These are phyloP conservation scores for Stemphylium lycopersici DNA, from an alignment of 2,329 filamentous ascomycete genomes.

Conservation along the genomic window DNA sequence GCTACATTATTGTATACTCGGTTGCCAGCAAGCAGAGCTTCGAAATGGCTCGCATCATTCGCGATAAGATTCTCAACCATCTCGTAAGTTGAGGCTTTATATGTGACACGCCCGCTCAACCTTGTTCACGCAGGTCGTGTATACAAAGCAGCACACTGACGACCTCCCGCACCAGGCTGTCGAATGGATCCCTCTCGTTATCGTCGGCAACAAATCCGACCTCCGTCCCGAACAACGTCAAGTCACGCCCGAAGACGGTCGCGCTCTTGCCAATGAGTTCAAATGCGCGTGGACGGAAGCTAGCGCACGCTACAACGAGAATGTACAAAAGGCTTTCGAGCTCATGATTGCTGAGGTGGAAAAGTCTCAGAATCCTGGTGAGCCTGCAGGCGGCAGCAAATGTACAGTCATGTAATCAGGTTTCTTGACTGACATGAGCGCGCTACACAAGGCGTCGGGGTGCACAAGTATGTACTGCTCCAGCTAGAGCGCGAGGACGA, in stretches of 20 bases:
- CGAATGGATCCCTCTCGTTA: conserved; percentile 88
- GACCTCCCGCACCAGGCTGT: conserved; percentile 67
- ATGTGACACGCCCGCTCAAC: conserved; percentile 2
- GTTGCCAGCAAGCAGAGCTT: conserved; percentile 92
- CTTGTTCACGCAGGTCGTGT: not conserved
- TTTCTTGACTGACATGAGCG: conserved; percentile 27
- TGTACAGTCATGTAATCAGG: conserved; percentile 78
- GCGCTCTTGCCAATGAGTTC: conserved; percentile 82
- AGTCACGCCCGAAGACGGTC: conserved; percentile 83
- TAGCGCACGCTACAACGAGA: conserved; percentile 91
- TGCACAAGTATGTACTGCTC: conserved; percentile 3
- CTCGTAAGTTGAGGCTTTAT: conserved; percentile 64
- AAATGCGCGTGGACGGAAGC: conserved; percentile 95
- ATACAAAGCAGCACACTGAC: conserved; percentile 10
- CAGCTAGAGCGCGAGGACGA: conserved; percentile 3
- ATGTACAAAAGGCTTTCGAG: conserved; percentile 91
- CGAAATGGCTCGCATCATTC: conserved; percentile 95
- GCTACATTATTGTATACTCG: conserved; percentile 98
- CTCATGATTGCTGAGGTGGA: conserved; percentile 94
- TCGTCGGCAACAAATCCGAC: conserved; percentile 98
- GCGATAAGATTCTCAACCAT: conserved; percentile 97
- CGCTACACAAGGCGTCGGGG: conserved; percentile 12
- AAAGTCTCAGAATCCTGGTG: conserved; percentile 87
- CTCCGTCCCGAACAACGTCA: conserved; percentile 91
- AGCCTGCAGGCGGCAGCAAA: conserved; percentile 80